phyloP scores from a whole-genome alignment of 768 basidiomycete species.

The Trametopsis cervina region DNA sequence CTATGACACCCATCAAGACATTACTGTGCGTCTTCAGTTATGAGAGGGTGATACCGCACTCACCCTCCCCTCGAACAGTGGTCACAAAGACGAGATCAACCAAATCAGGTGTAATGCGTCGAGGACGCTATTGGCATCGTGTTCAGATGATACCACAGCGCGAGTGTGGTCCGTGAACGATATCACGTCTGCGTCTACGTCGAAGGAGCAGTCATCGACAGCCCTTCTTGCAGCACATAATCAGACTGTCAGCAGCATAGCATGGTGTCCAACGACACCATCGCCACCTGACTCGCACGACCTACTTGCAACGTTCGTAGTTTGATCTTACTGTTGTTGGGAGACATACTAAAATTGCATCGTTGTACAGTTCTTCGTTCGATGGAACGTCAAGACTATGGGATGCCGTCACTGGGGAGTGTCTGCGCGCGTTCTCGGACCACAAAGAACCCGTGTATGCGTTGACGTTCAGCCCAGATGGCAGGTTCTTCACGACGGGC shows the following conservation, averaged over 20 bases:
- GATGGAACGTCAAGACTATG: constrained; percentile 77
- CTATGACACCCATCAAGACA: constrained; percentile 49
- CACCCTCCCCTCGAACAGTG: no score
- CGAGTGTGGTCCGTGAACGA: constrained; percentile 68
- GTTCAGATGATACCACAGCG: constrained; percentile 76
- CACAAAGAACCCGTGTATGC: constrained; percentile 71
- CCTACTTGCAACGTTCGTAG: constrained; percentile 62
- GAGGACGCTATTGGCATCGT: constrained; percentile 67
- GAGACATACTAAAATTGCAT: no score
- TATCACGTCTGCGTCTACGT: constrained; percentile 28
- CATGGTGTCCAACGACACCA: constrained; percentile 58
- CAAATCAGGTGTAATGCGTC: constrained; percentile 64
- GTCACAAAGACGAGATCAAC: constrained; percentile 73
- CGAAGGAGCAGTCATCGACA: constrained; percentile 25
- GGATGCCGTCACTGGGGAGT: constrained; percentile 74
- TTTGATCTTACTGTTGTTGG: background rate
- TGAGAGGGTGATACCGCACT: no score
- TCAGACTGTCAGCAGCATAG: constrained; percentile 56
- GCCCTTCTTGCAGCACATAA: constrained; percentile 56
- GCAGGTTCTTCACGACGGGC: constrained; percentile 66
- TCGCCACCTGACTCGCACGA: no score
- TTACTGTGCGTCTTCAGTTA: constrained; percentile 40
- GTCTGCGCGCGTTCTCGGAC: constrained; percentile 63
- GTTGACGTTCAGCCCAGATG: constrained; percentile 68
- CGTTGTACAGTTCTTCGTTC: constrained; percentile 61